Evolutionary conservation across 345 rosid genomes (phyloP), one percentile per base, ranked within the genome.

Genomic region (Sisymbrium altissimum): DNA sequence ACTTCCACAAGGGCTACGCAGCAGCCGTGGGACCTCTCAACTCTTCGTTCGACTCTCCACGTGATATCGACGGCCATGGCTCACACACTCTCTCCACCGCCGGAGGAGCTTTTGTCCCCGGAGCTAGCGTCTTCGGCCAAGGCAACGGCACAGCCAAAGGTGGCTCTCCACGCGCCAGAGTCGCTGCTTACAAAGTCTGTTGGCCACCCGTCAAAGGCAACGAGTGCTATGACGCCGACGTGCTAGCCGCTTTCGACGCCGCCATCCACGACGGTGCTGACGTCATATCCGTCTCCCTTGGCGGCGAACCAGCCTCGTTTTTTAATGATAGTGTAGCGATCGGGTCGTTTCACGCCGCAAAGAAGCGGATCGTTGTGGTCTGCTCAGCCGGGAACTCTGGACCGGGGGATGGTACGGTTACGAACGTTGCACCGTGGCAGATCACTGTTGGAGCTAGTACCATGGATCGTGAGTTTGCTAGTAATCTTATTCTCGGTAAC

Each of bases 391-490:
- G 97, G 0, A 95, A 95, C 75, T 81, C 90, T 4, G 99, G 97
- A 23, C 97, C 99, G 8, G 66, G 17, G 6, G 93, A 82, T 27
- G 79, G 75, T 15, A 85, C 93, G 10, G 96, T 85, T 19, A 9
- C 88, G 8, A 95, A 90, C 72, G 57, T 85, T 2, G 91, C 97
- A 0, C 98, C 97, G 0, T 90, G 99, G 99, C 83, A 73, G 84
- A 87, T 95, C 54, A 95, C 97, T 0, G 97, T 95, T 3, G 97
- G 86, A 6, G 97, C 99, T 3, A 95, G 96, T 68, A 87, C 97
- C 12, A 89, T 75, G 82, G 99, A 92, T 12, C 84, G 97, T 17
- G 96, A 87, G 61, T 92, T 95, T 69, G 86, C 96, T 29, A 88
- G 86, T 57, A 72, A 78, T 67, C 86, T 88, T 33, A 48, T 85